These are phyloP conservation scores for Sclerotinia minor DNA, from an alignment of 2,329 filamentous ascomycete species.

Conservation along the genomic window DNA sequence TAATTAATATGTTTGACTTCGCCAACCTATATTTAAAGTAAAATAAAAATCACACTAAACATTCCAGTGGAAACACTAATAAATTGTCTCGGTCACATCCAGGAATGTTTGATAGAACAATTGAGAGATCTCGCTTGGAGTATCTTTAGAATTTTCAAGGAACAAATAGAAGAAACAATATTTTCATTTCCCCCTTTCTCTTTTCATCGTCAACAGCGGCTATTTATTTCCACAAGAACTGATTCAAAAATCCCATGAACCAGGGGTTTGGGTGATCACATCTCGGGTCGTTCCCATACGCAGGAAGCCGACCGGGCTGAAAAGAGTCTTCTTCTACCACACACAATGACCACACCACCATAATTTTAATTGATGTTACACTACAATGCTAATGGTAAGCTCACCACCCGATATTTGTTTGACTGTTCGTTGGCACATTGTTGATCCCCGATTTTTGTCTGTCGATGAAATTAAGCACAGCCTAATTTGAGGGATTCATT, in stretches of 20 bases:
- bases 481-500: background rate
- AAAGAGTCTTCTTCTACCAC: slow-evolving; percentile 7
- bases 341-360: background rate
- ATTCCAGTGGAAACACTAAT: background rate
- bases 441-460: background rate
- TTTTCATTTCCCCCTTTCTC: slow-evolving; percentile 20
- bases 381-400: background rate
- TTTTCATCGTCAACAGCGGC: slow-evolving; percentile 24
- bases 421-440: background rate
- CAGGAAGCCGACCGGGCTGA: slow-evolving; percentile 18
- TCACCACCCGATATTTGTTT: background rate
- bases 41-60: background rate
- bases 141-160: background rate
- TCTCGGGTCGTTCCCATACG: slow-evolving; percentile 35
- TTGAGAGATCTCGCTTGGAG: background rate
- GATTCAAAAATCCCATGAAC: slow-evolving; percentile 28
- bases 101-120: background rate
- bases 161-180: background rate
- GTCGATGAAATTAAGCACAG: slow-evolving; percentile 6
- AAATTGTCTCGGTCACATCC: background rate
- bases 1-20: slow-evolving; percentile 1
- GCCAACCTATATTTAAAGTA: slow-evolving; percentile 4
- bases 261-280: slow-evolving; percentile 35
- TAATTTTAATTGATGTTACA: slow-evolving; percentile 4
- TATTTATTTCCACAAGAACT: slow-evolving; percentile 19